Evolutionary conservation across 164 flowering plant genomes (phyloP).

Genomic region (Hamamelis virginiana): DNA sequence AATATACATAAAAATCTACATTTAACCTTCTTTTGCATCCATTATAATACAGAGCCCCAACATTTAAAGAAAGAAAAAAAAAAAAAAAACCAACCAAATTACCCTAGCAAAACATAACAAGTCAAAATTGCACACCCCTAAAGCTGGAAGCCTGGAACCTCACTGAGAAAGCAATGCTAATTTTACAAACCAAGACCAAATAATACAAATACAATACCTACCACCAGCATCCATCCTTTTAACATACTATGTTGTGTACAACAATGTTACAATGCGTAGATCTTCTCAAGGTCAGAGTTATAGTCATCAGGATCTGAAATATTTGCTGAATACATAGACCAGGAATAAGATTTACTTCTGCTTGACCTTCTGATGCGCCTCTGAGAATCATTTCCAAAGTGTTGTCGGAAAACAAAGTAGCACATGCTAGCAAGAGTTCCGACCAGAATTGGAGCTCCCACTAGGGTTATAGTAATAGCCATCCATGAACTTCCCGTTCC

Average conservation of each 20-base stretch:
- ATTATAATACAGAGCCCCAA: too few relatives aligned
- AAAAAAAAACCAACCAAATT: background rate
- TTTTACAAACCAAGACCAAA: background rate
- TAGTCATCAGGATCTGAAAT: conserved; percentile 75
- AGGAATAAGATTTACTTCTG: conserved; percentile 89
- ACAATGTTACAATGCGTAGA: conserved; percentile 58
- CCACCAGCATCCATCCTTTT: background rate
- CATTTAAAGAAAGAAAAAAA: background rate
- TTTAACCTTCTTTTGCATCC: background rate
- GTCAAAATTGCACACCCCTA: background rate
- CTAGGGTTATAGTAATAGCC: conserved; percentile 63
- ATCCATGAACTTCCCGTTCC: conserved; percentile 69
- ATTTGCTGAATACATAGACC: conserved; percentile 58
- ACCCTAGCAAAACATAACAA: background rate
- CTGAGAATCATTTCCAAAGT: conserved; percentile 63
- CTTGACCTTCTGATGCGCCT: conserved; percentile 73
- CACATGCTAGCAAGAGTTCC: conserved; percentile 83
- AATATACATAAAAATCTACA: background rate
- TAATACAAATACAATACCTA: background rate
- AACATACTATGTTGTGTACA: background rate
- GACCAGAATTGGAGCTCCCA: conserved; percentile 68
- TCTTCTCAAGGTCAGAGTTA: conserved; percentile 71
- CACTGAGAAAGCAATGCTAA: background rate
- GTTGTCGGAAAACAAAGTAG: conserved; percentile 80
- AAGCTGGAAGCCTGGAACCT: background rate